These are phyloP conservation scores for Colletotrichum gigasporum DNA, from an alignment of 2,329 filamentous ascomycete species.

Conservation along the genomic window DNA sequence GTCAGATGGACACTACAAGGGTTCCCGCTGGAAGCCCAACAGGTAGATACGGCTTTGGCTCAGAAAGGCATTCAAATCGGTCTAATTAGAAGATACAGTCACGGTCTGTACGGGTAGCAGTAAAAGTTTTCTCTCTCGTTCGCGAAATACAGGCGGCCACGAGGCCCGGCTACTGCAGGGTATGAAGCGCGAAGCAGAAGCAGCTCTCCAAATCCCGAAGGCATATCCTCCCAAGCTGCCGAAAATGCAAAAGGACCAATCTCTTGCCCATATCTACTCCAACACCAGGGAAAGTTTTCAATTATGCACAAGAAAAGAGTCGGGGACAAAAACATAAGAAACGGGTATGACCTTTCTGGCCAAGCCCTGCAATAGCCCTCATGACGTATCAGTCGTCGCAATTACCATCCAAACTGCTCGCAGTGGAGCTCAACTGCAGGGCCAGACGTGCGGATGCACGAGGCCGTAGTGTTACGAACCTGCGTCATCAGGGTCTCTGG, in stretches of 20 bases:
- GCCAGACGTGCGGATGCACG: slow-evolving; percentile 49
- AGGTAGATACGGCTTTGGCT: no score
- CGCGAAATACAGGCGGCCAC: slow-evolving; percentile 12
- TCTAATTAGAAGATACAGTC: no score
- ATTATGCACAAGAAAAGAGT: slow-evolving; percentile 13
- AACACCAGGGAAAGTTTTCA: slow-evolving; percentile 7
- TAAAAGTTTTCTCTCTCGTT: neutral
- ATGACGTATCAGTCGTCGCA: neutral
- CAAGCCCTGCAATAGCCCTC: neutral
- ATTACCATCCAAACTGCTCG: slow-evolving; percentile 57
- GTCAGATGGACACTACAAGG: no score
- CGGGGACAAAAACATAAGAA: neutral
- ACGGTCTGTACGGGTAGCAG: neutral
- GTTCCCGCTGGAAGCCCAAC: no score
- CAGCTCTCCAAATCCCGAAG: neutral
- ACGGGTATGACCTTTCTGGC: no score
- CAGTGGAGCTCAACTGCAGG: slow-evolving; percentile 58
- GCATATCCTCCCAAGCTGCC: slow-evolving; percentile 1
- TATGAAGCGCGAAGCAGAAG: slow-evolving; percentile 13
- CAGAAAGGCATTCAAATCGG: neutral
- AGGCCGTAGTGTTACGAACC: slow-evolving; percentile 52
- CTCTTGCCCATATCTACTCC: slow-evolving; percentile 19
- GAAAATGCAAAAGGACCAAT: neutral
- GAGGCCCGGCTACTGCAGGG: slow-evolving; percentile 15
- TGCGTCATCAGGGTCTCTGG: slow-evolving; percentile 51